phyloP scores from a whole-genome alignment of 164 flowering plant genomes.

The Stephania japonica region DNA sequence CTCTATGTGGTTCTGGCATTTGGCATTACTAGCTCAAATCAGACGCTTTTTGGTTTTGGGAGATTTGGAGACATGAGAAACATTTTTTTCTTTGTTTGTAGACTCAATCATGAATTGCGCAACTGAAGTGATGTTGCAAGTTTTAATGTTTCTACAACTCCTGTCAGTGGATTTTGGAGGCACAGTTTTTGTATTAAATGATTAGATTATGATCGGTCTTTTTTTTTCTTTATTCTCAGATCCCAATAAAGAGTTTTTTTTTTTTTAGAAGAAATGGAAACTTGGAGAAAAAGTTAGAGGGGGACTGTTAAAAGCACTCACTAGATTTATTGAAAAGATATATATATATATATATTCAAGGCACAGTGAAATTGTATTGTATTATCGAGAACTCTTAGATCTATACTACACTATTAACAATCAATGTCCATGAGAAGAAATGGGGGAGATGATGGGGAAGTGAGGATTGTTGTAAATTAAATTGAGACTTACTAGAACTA shows the following conservation, averaged over 20 bases:
- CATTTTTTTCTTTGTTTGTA: background rate
- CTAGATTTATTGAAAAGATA: background rate
- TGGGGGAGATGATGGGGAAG: no score
- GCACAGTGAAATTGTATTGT: no score
- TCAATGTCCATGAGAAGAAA: no score
- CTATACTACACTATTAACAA: no score
- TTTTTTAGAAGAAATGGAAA: background rate
- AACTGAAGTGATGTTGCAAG: background rate
- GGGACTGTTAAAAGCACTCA: background rate
- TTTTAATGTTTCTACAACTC: background rate
- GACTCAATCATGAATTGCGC: background rate
- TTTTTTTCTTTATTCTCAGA: background rate
- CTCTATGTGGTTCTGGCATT: background rate
- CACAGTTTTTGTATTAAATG: background rate
- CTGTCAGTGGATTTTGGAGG: background rate
- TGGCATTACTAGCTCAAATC: background rate
- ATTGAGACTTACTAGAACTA: no score
- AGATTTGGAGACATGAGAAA: background rate
- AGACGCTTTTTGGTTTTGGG: background rate
- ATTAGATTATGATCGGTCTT: background rate
- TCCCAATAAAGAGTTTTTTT: background rate
- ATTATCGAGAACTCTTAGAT: no score
- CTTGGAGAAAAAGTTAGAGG: constrained; percentile 4
- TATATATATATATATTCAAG: no score
- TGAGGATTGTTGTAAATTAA: no score